Conservation (phyloP, 148 eudicot species). For the Fagopyrum homotropicum region DNA sequence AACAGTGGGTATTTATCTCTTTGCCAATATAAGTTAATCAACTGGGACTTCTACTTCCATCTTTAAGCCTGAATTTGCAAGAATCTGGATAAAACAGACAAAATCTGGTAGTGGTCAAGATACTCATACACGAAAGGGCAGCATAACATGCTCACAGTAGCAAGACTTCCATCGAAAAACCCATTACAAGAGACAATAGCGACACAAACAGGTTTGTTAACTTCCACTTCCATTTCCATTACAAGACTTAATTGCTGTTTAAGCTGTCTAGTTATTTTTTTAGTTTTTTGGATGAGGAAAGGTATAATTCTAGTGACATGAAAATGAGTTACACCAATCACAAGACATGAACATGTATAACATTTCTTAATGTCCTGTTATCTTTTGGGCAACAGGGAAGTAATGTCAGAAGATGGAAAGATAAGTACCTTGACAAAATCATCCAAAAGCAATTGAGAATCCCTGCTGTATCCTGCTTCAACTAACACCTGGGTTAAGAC, state of each 20-base stretch:
- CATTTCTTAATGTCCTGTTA: not conserved
- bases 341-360: not conserved
- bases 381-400: not conserved
- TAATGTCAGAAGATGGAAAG: not conserved
- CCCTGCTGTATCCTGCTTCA: slow-evolving; percentile 75
- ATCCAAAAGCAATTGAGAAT: slow-evolving; percentile 55
- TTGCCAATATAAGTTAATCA: slow-evolving; percentile 16
- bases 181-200: no score
- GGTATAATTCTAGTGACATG: not conserved
- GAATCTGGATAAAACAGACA: slow-evolving; percentile 20
- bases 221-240: not conserved
- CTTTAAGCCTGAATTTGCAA: slow-evolving; percentile 30
- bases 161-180: not conserved
- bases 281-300: not conserved
- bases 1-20: not conserved
- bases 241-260: no score
- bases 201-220: not conserved
- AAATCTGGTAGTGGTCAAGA: not conserved
- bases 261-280: no score
- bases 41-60: slow-evolving; percentile 42
- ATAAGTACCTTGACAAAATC: slow-evolving; percentile 73
- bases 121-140: not conserved
- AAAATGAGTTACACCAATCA: not conserved
- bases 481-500: slow-evolving; percentile 57
- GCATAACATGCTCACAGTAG: not conserved